Percentiles rank a stretch among this genome's conserved stretches.
Conservation (phyloP, 768 basidiomycete species). For the Chalciporus chontae region DNA sequence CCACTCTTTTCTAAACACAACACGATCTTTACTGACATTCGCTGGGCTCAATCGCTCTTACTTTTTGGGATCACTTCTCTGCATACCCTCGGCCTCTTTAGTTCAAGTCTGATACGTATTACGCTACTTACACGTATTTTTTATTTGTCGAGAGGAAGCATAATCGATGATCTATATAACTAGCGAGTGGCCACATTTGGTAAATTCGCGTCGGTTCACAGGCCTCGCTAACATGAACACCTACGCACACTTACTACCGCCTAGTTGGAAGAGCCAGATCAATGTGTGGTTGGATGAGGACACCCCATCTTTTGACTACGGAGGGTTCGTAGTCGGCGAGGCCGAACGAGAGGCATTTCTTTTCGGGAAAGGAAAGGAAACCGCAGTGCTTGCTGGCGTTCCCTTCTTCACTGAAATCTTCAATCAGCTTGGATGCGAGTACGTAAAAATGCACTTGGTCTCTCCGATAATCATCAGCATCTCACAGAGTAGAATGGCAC, state of each 20-base stretch:
- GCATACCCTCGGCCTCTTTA: neutral
- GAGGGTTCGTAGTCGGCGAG: constrained; percentile 95
- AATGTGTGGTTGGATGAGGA: constrained; percentile 87
- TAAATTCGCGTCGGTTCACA: no score
- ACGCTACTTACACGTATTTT: neutral
- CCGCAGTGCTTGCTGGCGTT: constrained; percentile 84
- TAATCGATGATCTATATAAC: no score
- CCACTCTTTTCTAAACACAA: constrained; percentile 17
- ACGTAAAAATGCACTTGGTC: constrained; percentile 33
- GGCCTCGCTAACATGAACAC: constrained; percentile 15
- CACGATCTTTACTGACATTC: neutral
- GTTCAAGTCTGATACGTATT: neutral
- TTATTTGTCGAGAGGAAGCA: neutral
- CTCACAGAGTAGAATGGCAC: constrained; percentile 87
- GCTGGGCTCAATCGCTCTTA: neutral
- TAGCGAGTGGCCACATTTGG: neutral
- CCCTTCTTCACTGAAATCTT: constrained; percentile 97
- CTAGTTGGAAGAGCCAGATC: constrained; percentile 86
- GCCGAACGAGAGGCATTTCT: constrained; percentile 81
- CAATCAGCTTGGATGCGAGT: constrained; percentile 85
- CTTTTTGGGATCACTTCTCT: neutral
- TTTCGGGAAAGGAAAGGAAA: constrained; percentile 80
- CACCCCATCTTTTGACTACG: constrained; percentile 94
- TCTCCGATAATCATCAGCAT: neutral
- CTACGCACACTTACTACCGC: constrained; percentile 77